phyloP scores from a whole-genome alignment of 495 filamentous ascomycete genomes.

The Terfezia claveryi region DNA sequence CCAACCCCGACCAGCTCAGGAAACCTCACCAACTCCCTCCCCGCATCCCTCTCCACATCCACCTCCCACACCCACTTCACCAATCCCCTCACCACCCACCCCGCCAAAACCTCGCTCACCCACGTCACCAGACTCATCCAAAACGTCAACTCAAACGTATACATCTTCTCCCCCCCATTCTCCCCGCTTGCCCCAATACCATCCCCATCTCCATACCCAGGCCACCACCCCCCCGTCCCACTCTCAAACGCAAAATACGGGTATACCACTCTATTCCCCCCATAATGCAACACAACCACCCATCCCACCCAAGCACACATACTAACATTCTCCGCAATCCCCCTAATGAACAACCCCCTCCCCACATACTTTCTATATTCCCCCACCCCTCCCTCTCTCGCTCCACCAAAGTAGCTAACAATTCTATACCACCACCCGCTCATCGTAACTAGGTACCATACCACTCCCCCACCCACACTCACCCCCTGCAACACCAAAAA shows the following conservation, averaged over 20 bases:
- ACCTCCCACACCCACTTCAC: constrained; percentile 32
- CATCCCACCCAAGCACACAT: constrained; percentile 43
- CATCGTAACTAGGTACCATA: constrained; percentile 33
- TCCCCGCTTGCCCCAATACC: constrained; percentile 17
- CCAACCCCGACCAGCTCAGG: constrained; percentile 40
- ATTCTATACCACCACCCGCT: constrained; percentile 30
- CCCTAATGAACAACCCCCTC: constrained; percentile 38
- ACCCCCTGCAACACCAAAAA: constrained; percentile 38
- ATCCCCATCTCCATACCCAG: background rate
- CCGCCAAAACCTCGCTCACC: constrained; percentile 36
- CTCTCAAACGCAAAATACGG: constrained; percentile 36
- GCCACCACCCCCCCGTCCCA: background rate
- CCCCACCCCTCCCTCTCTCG: constrained; percentile 1
- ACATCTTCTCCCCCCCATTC: constrained; percentile 25
- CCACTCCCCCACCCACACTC: constrained; percentile 32
- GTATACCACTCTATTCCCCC: constrained; percentile 37
- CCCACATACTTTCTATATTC: constrained; percentile 38
- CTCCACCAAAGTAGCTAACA: background rate
- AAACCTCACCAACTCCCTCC: constrained; percentile 35
- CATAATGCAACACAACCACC: constrained; percentile 38
- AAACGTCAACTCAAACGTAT: constrained; percentile 32
- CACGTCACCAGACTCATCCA: constrained; percentile 37
- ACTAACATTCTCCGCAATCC: constrained; percentile 37
- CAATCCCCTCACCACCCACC: constrained; percentile 32
- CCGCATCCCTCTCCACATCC: constrained; percentile 36